Evolutionary conservation across 495 filamentous ascomycete genomes (phyloP), one percentile per base, ranked within the genome.

Genomic region (Neurospora sp.): DNA sequence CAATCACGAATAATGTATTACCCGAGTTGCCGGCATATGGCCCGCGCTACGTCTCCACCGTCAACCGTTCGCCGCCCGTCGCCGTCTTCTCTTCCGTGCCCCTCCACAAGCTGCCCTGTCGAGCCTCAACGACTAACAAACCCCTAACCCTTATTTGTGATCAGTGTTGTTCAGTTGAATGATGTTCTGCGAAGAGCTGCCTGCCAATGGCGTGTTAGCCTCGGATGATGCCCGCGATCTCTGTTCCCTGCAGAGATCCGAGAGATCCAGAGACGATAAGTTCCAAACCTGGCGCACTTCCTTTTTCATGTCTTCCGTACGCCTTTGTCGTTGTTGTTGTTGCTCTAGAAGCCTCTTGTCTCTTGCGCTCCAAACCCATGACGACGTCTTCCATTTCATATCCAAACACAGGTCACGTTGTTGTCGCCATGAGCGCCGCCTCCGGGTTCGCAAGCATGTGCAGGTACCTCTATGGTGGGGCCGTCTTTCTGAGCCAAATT

Each of bases 11-110:
- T 3, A 16, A 68, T 65, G 71, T 59, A 78, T 80, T 78, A 80
- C 75, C 77, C 78, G 78, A 79, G 76, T 79, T 80, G 76, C 78
- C 78, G 77, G 76, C 73, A 70, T 65, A 27, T 70, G 69, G 74
- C 70, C 73, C 74, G 72, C 75, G 71, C 40, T 38, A 65, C 27
- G 14, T 65, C 53, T 35, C 53, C 53, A 65, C 53, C 27, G 6
- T 65, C 53, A 65, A 35, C 53, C 53, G 31, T 35, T 35, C 31
- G 53, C 53, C 27, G 53, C 27, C 27, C 22, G 53, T 35, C 53
- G 53, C 27, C 53, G 53, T 65, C 48, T 59, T 22, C 48, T 59
- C 48, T 59, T 59, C 48, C 48, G 27, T 31, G 22, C 53, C 53
- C 53, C 53, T 35, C 53, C 53, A 35, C 27, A 35, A 8, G 9